phyloP scores from a whole-genome alignment of 139 green algal genomes.

The Chlorella sorokiniana region DNA sequence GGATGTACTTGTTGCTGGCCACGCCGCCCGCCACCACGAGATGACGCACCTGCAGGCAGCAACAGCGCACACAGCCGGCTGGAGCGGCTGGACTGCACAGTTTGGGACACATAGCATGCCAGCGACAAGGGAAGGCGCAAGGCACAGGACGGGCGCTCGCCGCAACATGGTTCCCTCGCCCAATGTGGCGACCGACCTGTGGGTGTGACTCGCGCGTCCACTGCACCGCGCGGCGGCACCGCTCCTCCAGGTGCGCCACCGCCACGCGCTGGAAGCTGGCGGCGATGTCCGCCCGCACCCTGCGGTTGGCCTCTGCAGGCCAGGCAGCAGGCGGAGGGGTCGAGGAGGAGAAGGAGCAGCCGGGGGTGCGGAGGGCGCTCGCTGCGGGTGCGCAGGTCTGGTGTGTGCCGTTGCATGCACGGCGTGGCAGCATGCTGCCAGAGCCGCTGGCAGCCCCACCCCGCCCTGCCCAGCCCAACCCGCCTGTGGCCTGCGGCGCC shows the following conservation, averaged over 20 bases:
- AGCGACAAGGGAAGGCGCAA: too few relatives aligned
- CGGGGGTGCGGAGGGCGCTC: background rate
- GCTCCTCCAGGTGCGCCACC: constrained; percentile 85
- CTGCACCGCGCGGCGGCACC: constrained; percentile 49
- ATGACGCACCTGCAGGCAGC: constrained; percentile 15
- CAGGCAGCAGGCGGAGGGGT: background rate
- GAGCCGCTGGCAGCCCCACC: background rate
- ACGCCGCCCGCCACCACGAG: constrained; percentile 96
- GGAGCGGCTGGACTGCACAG: background rate
- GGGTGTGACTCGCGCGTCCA: constrained; percentile 70
- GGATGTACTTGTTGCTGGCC: constrained; percentile 84
- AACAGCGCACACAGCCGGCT: background rate
- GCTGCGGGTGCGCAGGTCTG: too few relatives aligned
- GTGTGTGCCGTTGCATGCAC: too few relatives aligned
- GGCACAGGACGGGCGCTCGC: too few relatives aligned
- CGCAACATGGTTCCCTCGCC: too few relatives aligned
- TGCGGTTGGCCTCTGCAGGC: constrained; percentile 29
- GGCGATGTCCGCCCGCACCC: constrained; percentile 85
- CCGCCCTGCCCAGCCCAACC: constrained; percentile 1
- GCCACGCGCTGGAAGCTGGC: constrained; percentile 92
- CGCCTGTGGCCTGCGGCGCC: constrained; percentile 1
- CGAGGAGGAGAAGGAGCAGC: background rate
- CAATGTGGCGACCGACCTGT: constrained; percentile 31
- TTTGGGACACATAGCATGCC: background rate
- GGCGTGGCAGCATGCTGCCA: too few relatives aligned